Percentiles rank a stretch among this genome's conserved stretches.
phyloP scores from a whole-genome alignment of 139 green algal genomes.

The Chlorella sp. region DNA sequence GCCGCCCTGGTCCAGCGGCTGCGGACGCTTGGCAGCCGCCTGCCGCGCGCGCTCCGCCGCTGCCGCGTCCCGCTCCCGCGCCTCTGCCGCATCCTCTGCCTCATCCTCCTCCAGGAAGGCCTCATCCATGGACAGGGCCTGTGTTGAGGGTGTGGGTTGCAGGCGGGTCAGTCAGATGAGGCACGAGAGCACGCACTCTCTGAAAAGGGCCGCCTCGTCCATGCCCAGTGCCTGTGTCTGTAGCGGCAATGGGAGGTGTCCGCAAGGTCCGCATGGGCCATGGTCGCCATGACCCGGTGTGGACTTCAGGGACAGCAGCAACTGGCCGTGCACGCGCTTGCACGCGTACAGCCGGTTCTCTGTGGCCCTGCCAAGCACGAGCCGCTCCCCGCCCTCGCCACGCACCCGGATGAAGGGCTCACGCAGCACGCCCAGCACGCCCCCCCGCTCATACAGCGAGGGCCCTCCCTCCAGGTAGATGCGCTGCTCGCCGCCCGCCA shows the following conservation, averaged over 20 bases:
- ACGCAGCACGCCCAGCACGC: conserved; percentile 71
- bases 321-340: too few species aligned
- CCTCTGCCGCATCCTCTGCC: conserved; percentile 51
- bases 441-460: conserved; percentile 62
- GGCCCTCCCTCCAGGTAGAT: conserved; percentile 72
- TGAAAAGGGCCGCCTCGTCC: too few species aligned
- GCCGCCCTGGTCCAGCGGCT: conserved; percentile 40
- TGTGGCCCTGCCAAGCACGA: too few species aligned
- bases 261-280: too few species aligned
- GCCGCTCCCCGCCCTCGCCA: too few species aligned
- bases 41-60: not conserved
- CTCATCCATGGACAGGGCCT: conserved; percentile 54
- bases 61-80: not conserved
- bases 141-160: not conserved
- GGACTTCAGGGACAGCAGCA: too few species aligned
- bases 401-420: conserved; percentile 73
- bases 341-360: too few species aligned
- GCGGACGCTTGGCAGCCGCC: conserved; percentile 11
- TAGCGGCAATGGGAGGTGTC: too few species aligned
- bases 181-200: too few species aligned
- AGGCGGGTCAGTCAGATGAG: not conserved
- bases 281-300: too few species aligned
- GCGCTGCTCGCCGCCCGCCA: conserved; percentile 54
- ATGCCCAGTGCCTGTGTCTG: too few species aligned
- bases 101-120: conserved; percentile 57